Conservation (phyloP, 1,284 basidiomycete genomes). For the Austroboletus novae-zelandiae region DNA sequence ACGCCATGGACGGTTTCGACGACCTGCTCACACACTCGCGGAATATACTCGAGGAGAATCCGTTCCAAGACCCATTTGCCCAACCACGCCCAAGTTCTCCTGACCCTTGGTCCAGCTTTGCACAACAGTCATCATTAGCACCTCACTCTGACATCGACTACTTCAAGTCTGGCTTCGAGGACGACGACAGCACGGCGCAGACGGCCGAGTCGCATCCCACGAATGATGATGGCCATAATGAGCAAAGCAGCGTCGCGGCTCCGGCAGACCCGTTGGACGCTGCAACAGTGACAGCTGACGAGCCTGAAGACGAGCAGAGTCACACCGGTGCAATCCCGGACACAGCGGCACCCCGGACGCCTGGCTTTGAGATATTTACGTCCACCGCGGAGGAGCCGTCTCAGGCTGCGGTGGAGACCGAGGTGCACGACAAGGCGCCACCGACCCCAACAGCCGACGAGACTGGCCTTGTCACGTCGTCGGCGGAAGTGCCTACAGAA, state of each 20-base stretch:
- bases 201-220: conserved; percentile 23
- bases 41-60: conserved; percentile 65
- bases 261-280: conserved; percentile 46
- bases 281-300: conserved; percentile 33
- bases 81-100: conserved; percentile 61
- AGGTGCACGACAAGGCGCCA: conserved; percentile 6
- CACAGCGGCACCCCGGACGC: conserved; percentile 15
- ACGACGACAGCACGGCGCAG: conserved; percentile 26
- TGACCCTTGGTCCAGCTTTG: conserved; percentile 69
- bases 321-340: conserved; percentile 23
- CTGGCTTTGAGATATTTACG: conserved; percentile 28
- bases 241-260: conserved; percentile 14
- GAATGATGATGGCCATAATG: conserved; percentile 15
- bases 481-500: conserved; percentile 9
- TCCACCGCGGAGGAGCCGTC: conserved; percentile 18
- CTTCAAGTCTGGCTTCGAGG: conserved; percentile 36
- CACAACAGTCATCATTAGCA: conserved; percentile 22
- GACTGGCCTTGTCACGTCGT: conserved; percentile 2
- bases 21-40: conserved; percentile 69
- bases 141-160: conserved; percentile 28
- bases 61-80: conserved; percentile 73
- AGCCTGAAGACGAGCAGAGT: conserved; percentile 39
- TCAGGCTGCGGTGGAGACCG: conserved; percentile 9
- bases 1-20: conserved; percentile 68
- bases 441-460: conserved; percentile 11